phyloP scores from a whole-genome alignment of 768 basidiomycete genomes.

The Tricholoma hemisulphureum region DNA sequence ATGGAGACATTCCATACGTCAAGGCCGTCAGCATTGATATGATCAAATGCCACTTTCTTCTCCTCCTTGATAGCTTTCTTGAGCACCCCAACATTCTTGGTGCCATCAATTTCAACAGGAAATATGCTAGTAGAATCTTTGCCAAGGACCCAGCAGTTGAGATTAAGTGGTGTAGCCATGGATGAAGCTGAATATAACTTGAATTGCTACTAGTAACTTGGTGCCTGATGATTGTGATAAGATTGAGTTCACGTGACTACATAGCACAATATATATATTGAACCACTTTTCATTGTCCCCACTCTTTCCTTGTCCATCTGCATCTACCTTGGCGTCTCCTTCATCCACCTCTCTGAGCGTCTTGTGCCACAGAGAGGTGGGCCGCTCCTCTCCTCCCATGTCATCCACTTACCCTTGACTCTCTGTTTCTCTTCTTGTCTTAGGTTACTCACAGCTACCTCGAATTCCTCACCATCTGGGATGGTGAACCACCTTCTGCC shows the following conservation, averaged over 20 bases:
- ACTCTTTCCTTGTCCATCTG: not conserved
- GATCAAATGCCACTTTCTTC: not conserved
- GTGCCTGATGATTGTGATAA: not conserved
- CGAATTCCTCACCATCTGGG: not conserved
- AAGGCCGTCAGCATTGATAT: not conserved
- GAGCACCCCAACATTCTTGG: not conserved
- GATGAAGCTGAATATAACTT: not conserved
- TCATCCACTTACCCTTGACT: not conserved
- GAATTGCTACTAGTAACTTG: too few relatives aligned
- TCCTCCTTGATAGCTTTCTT: not conserved
- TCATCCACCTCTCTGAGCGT: not conserved
- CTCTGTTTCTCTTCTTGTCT: not conserved
- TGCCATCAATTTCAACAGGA: not conserved
- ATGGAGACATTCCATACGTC: not conserved
- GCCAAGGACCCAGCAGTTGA: not conserved
- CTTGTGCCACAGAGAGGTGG: not conserved
- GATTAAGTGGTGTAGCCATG: too few relatives aligned
- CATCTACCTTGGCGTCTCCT: not conserved
- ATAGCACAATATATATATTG: not conserved
- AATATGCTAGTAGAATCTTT: not conserved
- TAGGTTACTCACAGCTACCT: not conserved
- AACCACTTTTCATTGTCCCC: not conserved
- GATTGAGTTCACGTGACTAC: not conserved
- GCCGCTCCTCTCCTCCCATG: not conserved
- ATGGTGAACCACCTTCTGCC: not conserved